Base-by-base conservation (phyloP, 176 grass and related monocot species). In the Paspalum vaginatum region DNA sequence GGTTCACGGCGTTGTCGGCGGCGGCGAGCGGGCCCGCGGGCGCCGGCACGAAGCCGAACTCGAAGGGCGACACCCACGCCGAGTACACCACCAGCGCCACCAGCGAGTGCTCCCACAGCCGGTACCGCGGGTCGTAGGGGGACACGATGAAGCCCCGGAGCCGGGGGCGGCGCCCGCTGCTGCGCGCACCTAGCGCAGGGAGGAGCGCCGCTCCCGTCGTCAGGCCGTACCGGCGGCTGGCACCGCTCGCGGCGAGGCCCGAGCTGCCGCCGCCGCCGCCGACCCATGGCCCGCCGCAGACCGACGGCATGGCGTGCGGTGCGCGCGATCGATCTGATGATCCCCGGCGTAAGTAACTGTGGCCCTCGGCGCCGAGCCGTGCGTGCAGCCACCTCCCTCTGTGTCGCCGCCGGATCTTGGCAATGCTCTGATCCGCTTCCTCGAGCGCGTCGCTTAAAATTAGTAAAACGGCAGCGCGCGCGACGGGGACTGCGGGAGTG, bases 1-100 rank as follows among this genome's bases (percentile, higher is more conserved):
- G 79, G 68, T 97, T 78, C 14, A 94, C 79, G 65, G 61, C 60
- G 79, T 90, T 88, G 65, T 94, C 94, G 50, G 75, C 83, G 62
- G 68, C 32, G 24, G 86, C 84, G 51, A 97, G 79, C 60, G 76
- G 49, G 5, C 73, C 67, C 25, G n/a, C 3, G 0, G 93, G 60
- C 12, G 73, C 53, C 53, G 26, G 82, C 26, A 90, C 53, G 87
- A 97, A 97, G 17, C 79, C 87, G 55, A 97, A 76, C 79, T 97
- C 94, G 61, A 97, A 97, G 0, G 91, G 94, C 11, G 89, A 79
- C 8, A 88, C 86, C 91, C 91, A 97, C 56, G 89, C 91, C 2
- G 83, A 87, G 85, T 92, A 94, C 72, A 90, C 48, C 24, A 97
- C 94, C 8, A 97, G 88, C 0, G 4, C 0, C 8, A 88, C 24